Conservation (phyloP, 768 basidiomycete genomes). For the Multifurca ochricompacta region DNA sequence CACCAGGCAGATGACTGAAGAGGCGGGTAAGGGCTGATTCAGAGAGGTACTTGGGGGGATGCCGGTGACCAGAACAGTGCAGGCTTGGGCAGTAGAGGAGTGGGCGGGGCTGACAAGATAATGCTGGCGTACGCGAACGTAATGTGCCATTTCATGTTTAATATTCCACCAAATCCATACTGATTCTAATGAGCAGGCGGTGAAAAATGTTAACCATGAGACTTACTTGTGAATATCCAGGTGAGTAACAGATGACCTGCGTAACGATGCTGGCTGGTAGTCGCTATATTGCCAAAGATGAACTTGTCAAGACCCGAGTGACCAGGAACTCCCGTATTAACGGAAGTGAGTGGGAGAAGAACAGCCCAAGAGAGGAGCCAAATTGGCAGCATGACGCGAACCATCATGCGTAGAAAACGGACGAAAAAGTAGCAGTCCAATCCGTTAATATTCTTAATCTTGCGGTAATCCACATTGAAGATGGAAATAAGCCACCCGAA, state of each 20-base stretch:
- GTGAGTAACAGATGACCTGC: conserved; percentile 73
- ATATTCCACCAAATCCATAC: conserved; percentile 87
- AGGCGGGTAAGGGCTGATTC: conserved; percentile 57
- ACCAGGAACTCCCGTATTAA: conserved; percentile 39
- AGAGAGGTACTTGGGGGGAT: conserved; percentile 75
- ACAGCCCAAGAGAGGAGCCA: conserved; percentile 87
- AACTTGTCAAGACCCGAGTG: conserved; percentile 59
- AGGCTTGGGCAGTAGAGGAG: conserved; percentile 75
- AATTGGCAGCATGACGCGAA: conserved; percentile 75
- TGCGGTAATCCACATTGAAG: conserved; percentile 53
- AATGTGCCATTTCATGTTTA: conserved; percentile 71
- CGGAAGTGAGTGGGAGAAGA: conserved; percentile 68
- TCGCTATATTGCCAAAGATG: conserved; percentile 75
- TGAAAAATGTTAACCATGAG: not conserved
- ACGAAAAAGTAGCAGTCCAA: conserved; percentile 93
- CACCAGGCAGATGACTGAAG: conserved; percentile 80
- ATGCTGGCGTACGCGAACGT: conserved; percentile 71
- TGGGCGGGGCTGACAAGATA: conserved; percentile 72
- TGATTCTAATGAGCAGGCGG: too few relatives aligned
- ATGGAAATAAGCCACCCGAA: conserved; percentile 64
- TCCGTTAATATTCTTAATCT: conserved; percentile 63
- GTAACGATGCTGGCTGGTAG: conserved; percentile 47
- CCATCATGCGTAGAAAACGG: conserved; percentile 81
- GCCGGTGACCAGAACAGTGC: conserved; percentile 85
- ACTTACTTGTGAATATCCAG: conserved; percentile 74